phyloP scores from a whole-genome alignment of 305 asterid genomes.

The Rubia peregrina region DNA sequence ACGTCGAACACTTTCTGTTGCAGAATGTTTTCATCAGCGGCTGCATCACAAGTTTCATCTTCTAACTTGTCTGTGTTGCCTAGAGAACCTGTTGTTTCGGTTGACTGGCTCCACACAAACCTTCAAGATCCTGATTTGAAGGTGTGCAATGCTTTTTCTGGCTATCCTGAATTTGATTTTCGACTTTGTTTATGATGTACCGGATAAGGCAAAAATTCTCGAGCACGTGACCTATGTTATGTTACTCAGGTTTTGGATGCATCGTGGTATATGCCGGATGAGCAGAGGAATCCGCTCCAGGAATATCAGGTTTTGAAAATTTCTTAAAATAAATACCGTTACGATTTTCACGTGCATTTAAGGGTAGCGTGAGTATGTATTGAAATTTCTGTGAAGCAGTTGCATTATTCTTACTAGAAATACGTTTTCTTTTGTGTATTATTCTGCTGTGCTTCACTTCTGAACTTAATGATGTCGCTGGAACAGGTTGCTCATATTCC shows the following conservation, averaged over 20 bases:
- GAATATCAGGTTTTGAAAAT: slow-evolving; percentile 69
- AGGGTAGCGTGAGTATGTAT: slow-evolving; percentile 9
- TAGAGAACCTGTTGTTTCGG: slow-evolving; percentile 78
- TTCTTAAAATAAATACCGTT: neutral
- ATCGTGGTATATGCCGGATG: slow-evolving; percentile 98
- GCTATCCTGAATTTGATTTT: neutral
- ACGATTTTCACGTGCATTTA: neutral
- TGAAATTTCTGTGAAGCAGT: neutral
- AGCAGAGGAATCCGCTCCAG: slow-evolving; percentile 89
- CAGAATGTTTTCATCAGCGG: slow-evolving; percentile 52
- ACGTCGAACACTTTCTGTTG: slow-evolving; percentile 23
- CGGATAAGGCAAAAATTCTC: neutral
- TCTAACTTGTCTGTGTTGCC: slow-evolving; percentile 43
- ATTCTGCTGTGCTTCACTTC: neutral
- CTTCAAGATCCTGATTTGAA: slow-evolving; percentile 68
- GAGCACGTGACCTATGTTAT: neutral
- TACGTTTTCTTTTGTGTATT: neutral
- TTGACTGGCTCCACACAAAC: slow-evolving; percentile 85
- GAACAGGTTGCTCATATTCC: slow-evolving; percentile 96
- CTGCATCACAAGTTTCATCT: slow-evolving; percentile 48
- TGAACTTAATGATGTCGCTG: slow-evolving; percentile 10
- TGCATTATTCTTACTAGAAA: neutral
- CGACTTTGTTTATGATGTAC: neutral
- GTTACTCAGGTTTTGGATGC: slow-evolving; percentile 74
- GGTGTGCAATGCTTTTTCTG: slow-evolving; percentile 31